These are phyloP conservation scores for Fusarium zealandicum DNA, from an alignment of 2,329 filamentous ascomycete genomes.

Conservation along the genomic window DNA sequence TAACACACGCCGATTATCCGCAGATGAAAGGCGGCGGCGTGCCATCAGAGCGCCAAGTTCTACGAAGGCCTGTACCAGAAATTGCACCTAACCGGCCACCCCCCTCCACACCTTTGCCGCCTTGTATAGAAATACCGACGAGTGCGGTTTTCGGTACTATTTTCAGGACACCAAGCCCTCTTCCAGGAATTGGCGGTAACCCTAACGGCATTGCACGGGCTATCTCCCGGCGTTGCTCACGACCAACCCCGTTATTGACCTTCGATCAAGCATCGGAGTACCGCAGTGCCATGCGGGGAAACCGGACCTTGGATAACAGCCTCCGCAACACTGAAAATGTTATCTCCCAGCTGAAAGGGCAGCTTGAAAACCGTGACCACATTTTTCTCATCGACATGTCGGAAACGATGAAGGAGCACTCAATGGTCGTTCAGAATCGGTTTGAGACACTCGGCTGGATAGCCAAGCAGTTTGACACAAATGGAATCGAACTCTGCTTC, in stretches of 20 bases:
- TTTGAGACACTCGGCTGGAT: constrained; percentile 9
- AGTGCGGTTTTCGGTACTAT: not conserved
- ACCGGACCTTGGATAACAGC: not conserved
- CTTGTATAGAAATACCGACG: not conserved
- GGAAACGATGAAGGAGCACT: not conserved
- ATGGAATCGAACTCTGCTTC: constrained; percentile 18
- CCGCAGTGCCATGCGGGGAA: not conserved
- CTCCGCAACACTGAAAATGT: not conserved
- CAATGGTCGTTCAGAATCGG: not conserved
- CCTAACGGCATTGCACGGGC: too few relatives aligned
- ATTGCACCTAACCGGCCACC: not conserved
- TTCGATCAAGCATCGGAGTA: not conserved
- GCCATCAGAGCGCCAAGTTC: not conserved
- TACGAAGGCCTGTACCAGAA: too few relatives aligned
- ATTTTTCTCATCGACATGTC: constrained; percentile 20
- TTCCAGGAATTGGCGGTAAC: not conserved
- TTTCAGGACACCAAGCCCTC: not conserved
- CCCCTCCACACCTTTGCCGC: not conserved
- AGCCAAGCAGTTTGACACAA: constrained; percentile 10
- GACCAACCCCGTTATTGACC: not conserved
- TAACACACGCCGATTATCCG: not conserved
- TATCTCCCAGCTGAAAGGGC: not conserved
- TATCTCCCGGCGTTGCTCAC: too few relatives aligned
- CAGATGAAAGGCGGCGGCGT: not conserved
- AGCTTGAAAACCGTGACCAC: constrained; percentile 6